Conservation (phyloP, 441 rosid genomes). For the Erodium texanum region DNA sequence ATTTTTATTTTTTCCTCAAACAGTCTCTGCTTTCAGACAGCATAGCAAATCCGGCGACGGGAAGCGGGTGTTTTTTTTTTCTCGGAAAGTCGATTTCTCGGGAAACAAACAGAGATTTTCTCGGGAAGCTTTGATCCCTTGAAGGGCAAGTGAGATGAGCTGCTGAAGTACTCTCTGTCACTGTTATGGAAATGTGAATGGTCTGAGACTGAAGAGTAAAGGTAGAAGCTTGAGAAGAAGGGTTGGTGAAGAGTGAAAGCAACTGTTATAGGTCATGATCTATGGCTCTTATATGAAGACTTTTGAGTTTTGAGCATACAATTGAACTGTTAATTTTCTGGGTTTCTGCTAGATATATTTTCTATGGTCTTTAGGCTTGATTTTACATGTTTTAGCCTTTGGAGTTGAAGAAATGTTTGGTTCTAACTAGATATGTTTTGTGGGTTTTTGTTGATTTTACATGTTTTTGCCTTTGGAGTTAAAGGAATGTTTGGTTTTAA, state of each 20-base stretch:
- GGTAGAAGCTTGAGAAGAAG: not conserved
- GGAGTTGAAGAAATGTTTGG: not conserved
- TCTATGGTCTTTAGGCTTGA: not conserved
- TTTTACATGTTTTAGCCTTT: no score
- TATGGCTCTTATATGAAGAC: slow-evolving; percentile 11
- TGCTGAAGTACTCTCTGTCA: slow-evolving; percentile 15
- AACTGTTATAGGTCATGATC: slow-evolving; percentile 34
- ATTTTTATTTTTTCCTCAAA: slow-evolving; percentile 13
- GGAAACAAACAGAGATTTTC: slow-evolving; percentile 20
- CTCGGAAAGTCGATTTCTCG: slow-evolving; percentile 25
- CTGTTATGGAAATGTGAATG: slow-evolving; percentile 22
- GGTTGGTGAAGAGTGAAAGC: slow-evolving; percentile 14
- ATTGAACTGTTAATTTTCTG: not conserved
- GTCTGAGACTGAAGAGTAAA: slow-evolving; percentile 6
- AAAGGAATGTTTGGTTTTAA: not conserved
- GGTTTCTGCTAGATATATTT: not conserved
- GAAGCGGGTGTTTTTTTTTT: slow-evolving; percentile 4
- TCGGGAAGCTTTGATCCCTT: slow-evolving; percentile 6
- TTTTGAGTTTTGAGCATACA: not conserved
- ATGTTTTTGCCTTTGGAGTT: no score
- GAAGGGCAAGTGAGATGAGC: slow-evolving; percentile 8
- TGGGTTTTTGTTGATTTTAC: not conserved
- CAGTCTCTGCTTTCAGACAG: slow-evolving; percentile 22
- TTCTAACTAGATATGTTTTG: not conserved
- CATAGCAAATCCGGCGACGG: slow-evolving; percentile 17